phyloP scores from a whole-genome alignment of 768 basidiomycete genomes.

The Suillus subalutaceus region DNA sequence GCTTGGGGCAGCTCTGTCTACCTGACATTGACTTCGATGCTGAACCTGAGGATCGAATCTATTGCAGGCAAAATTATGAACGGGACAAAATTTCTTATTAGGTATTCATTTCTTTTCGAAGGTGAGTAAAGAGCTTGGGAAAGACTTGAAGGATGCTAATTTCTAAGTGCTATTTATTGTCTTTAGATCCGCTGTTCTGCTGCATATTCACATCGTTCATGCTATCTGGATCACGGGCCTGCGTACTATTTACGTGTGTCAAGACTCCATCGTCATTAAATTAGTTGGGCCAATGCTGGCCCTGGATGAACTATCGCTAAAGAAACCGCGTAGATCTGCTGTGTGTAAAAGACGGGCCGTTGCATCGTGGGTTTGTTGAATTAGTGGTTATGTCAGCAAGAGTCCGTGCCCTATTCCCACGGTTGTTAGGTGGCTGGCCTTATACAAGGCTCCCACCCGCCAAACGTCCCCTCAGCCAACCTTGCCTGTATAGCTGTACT shows the following conservation, averaged over 20 bases:
- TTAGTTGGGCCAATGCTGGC: not conserved
- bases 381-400: constrained; percentile 34
- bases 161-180: not conserved
- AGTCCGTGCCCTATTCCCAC: constrained; percentile 40
- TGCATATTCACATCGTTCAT: constrained; percentile 1
- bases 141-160: not conserved
- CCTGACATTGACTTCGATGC: constrained; percentile 33
- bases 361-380: constrained; percentile 29
- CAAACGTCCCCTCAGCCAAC: constrained; percentile 38
- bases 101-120: not conserved
- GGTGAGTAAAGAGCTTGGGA: constrained; percentile 2
- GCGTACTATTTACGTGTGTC: constrained; percentile 8
- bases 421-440: constrained; percentile 35
- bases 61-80: not conserved
- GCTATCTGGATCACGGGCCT: not conserved
- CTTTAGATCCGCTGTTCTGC: not conserved
- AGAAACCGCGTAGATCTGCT: not conserved
- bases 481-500: constrained; percentile 40
- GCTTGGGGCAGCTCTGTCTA: constrained; percentile 60
- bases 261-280: constrained; percentile 1
- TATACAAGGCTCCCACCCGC: constrained; percentile 42
- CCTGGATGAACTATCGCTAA: not conserved
- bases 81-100: constrained; percentile 1
- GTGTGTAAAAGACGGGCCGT: constrained; percentile 5
- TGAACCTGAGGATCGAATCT: constrained; percentile 17